Base-by-base conservation (phyloP, 2,329 filamentous ascomycete genomes). In the Xylaria sp. region DNA sequence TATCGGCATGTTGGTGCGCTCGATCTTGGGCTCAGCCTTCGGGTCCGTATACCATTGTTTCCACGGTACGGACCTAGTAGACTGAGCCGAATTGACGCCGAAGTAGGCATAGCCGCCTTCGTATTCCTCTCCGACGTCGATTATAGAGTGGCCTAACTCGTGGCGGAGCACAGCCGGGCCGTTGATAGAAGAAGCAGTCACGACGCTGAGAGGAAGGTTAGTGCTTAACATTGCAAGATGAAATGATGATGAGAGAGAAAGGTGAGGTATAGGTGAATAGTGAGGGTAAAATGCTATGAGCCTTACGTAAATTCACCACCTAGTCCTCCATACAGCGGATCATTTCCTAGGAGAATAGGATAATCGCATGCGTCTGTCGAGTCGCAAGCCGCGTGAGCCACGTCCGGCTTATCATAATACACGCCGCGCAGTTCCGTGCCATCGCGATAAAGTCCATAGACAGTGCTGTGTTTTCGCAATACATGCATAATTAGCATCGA, bases 381-480 rank as follows among this genome's bases (percentile, higher is more conserved):
- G 23, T 78, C 68, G 46, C 77, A 78, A 0, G 77, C 77, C 28
- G 77, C 76, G 25, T 66, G 72, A 13, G 75, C 77, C 10, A 78
- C 76, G n/a, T 77, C 72, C 2, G 75, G 74, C 39, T 78, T 78
- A 13, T 74, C 75, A 56, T 78, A 78, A 66, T 78, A 78, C 9
- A 78, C 74, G 44, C 74, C 76, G n/a, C 77, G 75, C 9, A 78
- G 70, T 69, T 78, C 77, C n/a, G 76, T 78, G 37, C 77, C 77
- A 46, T 75, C 74, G 18, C 77, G 76, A 52, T 78, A 78, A 23
- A 78, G 75, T 2, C 77, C 77, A 23, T 78, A 78, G 13, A 78
- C 76, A n/a, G 77, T 78, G 41, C 77, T 78, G 34, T 63, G 20
- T 78, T 46, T 69, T 20, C 15, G 2, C 54, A 25, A 18, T 15